phyloP scores from a whole-genome alignment of 2,329 filamentous ascomycete genomes.

The Sporothrix sp. region DNA sequence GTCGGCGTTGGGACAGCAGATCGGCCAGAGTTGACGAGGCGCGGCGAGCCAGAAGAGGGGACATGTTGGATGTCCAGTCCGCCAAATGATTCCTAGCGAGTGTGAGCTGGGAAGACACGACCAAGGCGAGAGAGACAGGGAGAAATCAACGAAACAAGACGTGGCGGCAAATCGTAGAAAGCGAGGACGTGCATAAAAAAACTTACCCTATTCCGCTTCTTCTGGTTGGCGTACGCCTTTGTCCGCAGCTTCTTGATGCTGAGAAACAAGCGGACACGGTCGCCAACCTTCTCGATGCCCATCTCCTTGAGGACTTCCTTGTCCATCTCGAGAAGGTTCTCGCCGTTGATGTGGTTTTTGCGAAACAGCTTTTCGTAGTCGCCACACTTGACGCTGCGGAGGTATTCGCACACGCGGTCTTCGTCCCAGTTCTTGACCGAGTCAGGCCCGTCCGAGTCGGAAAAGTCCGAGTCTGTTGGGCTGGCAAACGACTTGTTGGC shows the following conservation, averaged over 20 bases:
- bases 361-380: slow-evolving; percentile 82
- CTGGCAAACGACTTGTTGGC: slow-evolving; percentile 56
- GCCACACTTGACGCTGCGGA: slow-evolving; percentile 81
- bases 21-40: slow-evolving; percentile 46
- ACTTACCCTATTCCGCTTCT: slow-evolving; percentile 71
- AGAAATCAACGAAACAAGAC: background rate
- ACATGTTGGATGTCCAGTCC: slow-evolving; percentile 59
- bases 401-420: slow-evolving; percentile 81
- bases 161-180: background rate
- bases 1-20: slow-evolving; percentile 34
- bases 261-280: slow-evolving; percentile 82
- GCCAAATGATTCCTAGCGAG: slow-evolving; percentile 66
- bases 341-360: slow-evolving; percentile 93
- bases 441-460: slow-evolving; percentile 67
- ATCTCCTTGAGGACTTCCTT: slow-evolving; percentile 95
- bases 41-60: slow-evolving; percentile 55
- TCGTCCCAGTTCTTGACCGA: slow-evolving; percentile 83
- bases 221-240: slow-evolving; percentile 64
- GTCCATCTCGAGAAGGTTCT: slow-evolving; percentile 94
- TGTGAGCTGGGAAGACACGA: slow-evolving; percentile 4
- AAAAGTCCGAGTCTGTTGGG: slow-evolving; percentile 88
- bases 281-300: slow-evolving; percentile 95
- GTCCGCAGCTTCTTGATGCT: slow-evolving; percentile 76
- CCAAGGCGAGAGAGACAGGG: background rate
- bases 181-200: background rate